Base-by-base conservation (phyloP, 2,329 filamentous ascomycete species). In the Ophiocordyceps australis region DNA sequence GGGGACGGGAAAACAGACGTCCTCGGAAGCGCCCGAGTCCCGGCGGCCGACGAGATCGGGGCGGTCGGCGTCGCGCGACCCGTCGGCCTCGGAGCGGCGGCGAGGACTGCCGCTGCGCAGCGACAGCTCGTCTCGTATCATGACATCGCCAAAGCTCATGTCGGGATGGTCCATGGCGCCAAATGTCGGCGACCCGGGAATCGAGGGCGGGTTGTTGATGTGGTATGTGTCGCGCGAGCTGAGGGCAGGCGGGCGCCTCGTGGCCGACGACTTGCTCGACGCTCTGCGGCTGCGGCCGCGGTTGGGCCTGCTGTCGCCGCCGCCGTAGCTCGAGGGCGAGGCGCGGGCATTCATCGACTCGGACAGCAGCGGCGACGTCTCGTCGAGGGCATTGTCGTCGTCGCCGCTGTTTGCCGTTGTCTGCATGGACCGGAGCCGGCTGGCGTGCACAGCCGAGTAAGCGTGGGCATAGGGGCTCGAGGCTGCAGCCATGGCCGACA, bases 1-100 rank as follows among this genome's bases (percentile, higher is more conserved):
- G 7, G 44, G 72, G 28, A 78, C 71, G 1, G 85, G 86, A 40
- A 93, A 94, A 54, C 89, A 94, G 1, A 95, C 85, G 50, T 95
- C 89, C 35, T 79, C 79, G 39, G 89, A 72, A 0, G 74, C 79
- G 9, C 74, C 62, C 9, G 75, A 47, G 9, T 63, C 60, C 35
- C 72, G 61, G 20, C 74, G 62, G 25, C 45, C 38, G 5, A 32
- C 32, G 12, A 38, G 27, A 9, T 47, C 41, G 4, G 45, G 35
- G 13, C 47, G 40, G 7, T 47, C 46, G 6, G 49, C 49, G 9
- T 39, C 30, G 7, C 40, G 38, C n/a, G 41, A 39, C n/a, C 51
- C 46, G 14, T 52, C 42, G 8, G 43, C 40, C 9, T 35, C 35
- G 9, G 39, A 32, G 14, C 37, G 38, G n/a, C 34, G 42, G 7